These are phyloP conservation scores for Alternaria ventricosa DNA, from an alignment of 2,329 filamentous ascomycete genomes.

Conservation along the genomic window DNA sequence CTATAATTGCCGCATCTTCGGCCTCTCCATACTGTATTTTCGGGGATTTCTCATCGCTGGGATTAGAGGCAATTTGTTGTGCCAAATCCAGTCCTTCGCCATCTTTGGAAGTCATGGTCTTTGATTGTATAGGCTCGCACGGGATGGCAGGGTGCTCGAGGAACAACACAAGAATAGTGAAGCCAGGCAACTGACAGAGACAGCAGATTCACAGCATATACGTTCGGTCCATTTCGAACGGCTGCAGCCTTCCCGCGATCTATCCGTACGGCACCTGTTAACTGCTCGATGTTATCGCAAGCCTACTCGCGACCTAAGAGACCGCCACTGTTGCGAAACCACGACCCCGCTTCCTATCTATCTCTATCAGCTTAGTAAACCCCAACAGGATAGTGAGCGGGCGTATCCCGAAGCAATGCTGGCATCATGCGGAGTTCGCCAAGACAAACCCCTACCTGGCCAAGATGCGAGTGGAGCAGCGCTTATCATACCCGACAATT, in stretches of 20 bases:
- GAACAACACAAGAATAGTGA: neutral
- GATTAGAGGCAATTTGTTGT: neutral
- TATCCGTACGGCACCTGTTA: neutral
- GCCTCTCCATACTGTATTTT: neutral
- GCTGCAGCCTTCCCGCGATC: neutral
- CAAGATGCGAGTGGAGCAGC: neutral
- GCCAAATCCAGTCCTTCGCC: neutral
- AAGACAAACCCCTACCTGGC: neutral
- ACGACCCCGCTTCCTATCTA: neutral
- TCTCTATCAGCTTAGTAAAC: neutral
- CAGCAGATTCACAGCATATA: neutral
- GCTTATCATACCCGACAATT: neutral
- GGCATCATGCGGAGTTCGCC: neutral
- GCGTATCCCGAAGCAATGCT: neutral
- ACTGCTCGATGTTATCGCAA: neutral
- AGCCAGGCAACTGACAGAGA: neutral
- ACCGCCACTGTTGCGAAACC: neutral
- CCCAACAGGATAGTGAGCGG: neutral
- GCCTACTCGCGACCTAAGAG: neutral
- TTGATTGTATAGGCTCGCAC: neutral
- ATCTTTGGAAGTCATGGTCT: neutral
- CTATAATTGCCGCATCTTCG: neutral
- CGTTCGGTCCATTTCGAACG: neutral
- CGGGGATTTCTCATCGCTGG: neutral
- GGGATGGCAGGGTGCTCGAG: neutral